A percentile compares a stretch with the other conserved stretches of the same genome.
Evolutionary conservation across 2,329 filamentous ascomycete species (phyloP).

Genomic region (Microcera coccophila): DNA sequence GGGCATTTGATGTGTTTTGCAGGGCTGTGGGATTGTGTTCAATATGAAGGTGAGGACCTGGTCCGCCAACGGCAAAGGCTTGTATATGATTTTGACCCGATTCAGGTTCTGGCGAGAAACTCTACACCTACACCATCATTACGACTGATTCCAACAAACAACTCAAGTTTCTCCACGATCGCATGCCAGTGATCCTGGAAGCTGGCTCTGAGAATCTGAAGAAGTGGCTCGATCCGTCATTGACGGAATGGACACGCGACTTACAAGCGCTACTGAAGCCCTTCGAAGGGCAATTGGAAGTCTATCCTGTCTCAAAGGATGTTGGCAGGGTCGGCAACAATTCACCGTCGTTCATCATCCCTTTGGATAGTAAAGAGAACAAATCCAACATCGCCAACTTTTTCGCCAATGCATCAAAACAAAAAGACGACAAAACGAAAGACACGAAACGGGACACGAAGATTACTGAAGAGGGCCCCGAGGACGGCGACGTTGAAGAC

Average conservation of each 20-base stretch:
- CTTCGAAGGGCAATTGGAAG: slow-evolving; percentile 72
- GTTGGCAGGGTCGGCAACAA: slow-evolving; percentile 95
- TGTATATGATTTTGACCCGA: slow-evolving; percentile 1
- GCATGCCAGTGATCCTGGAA: slow-evolving; percentile 92
- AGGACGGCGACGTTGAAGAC: too few relatives aligned
- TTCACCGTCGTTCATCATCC: slow-evolving; percentile 77
- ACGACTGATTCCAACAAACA: slow-evolving; percentile 84
- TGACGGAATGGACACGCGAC: slow-evolving; percentile 70
- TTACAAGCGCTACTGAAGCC: slow-evolving; percentile 77
- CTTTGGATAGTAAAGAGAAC: slow-evolving; percentile 79
- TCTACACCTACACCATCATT: slow-evolving; percentile 90
- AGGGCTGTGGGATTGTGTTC: slow-evolving; percentile 85
- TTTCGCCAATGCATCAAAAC: slow-evolving; percentile 61
- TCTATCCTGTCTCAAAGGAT: slow-evolving; percentile 81
- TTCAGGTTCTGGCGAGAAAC: slow-evolving; percentile 50
- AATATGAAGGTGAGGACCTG: slow-evolving; percentile 61
- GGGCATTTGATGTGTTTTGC: slow-evolving; percentile 83
- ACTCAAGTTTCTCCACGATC: slow-evolving; percentile 81
- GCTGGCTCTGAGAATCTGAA: slow-evolving; percentile 66
- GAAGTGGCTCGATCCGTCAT: slow-evolving; percentile 73
- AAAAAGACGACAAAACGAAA: slow-evolving; percentile 23
- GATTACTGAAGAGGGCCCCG: slow-evolving; percentile 9
- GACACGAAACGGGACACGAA: neutral
- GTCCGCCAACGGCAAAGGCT: neutral
- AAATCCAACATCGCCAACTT: slow-evolving; percentile 94